These are phyloP conservation scores for Penicillium sp. DNA, from an alignment of 2,329 filamentous ascomycete genomes.

Conservation along the genomic window DNA sequence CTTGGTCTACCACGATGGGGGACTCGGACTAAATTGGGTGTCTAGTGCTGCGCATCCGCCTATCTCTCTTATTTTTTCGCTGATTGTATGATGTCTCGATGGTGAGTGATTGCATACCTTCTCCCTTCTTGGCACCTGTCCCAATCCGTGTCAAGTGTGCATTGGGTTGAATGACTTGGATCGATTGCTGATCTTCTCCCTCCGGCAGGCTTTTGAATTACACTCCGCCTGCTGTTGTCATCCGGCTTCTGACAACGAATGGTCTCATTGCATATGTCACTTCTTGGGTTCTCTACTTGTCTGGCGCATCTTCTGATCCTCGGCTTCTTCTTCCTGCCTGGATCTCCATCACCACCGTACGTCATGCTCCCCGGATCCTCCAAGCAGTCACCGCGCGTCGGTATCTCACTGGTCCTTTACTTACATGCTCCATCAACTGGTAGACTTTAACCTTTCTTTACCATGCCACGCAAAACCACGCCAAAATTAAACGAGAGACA, in stretches of 20 bases:
- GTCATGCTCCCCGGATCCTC: constrained; percentile 12
- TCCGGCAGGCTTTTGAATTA: constrained; percentile 68
- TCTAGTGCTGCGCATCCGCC: constrained; percentile 64
- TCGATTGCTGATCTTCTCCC: neutral
- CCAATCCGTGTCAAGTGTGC: too few relatives aligned
- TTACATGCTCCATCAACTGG: constrained; percentile 6
- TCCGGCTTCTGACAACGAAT: constrained; percentile 70
- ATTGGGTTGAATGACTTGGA: neutral
- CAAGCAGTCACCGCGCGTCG: neutral
- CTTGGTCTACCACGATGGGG: constrained; percentile 3
- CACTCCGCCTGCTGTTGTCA: constrained; percentile 68
- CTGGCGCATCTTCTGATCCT: constrained; percentile 63
- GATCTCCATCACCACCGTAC: constrained; percentile 69
- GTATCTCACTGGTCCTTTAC: too few relatives aligned
- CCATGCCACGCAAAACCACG: constrained; percentile 70
- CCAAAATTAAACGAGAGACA: constrained; percentile 73
- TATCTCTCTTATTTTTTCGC: constrained; percentile 79
- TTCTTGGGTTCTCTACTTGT: constrained; percentile 63
- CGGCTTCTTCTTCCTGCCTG: constrained; percentile 68
- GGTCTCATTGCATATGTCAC: constrained; percentile 70
- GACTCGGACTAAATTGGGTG: constrained; percentile 4
- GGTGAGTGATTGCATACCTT: constrained; percentile 45
- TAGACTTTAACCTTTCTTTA: constrained; percentile 68
- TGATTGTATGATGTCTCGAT: constrained; percentile 77
- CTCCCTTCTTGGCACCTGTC: neutral